Evolutionary conservation across 108 stramenopile species (phyloP), one percentile per base, ranked within the genome.

Genomic region (Parietichytrium sp.): DNA sequence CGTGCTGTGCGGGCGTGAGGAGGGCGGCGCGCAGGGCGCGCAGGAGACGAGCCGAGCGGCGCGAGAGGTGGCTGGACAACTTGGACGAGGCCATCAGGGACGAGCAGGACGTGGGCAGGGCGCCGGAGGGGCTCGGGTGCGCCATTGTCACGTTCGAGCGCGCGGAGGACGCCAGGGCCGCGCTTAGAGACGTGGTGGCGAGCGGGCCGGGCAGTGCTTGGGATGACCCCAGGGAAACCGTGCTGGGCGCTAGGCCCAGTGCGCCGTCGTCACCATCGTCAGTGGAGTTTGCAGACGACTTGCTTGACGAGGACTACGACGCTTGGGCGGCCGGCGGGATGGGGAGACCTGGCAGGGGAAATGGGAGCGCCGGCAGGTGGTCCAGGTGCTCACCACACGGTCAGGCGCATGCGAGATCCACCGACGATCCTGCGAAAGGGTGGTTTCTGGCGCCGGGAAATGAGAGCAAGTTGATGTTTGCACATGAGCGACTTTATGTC

Each of bases 131-230:
- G 36, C 33, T 72, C 12, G 61, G 61, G 6, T 72, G 61, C 20
- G 61, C 61, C 20, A 25, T 72, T 16, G 61, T 72, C 15, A 72
- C 61, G 6, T 72, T 72, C 45, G 61, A 72, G 61, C 6, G 61
- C 61, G 33, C 3, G 23, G 20, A 33, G 20, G 61, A 72, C 42
- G 61, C 61, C 61, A 10, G 20, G 8, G 61, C 61, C 16, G 61
- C 45, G 38, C 10, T 72, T 33, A 33, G 61, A 6, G 61, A 72
- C 61, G 36, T 42, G n/a, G 27, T 53, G 27, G 52, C 25, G 52
- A 27, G 29, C 61, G 45, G 36, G 10, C 33, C 36, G 23, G 33
- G 20, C 2, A n/a, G 18, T 20, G 54, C 25, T 20, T 20, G 20
- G 16, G 61, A 6, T 47, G 61, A 10, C n/a, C n/a, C n/a, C n/a